These are phyloP conservation scores for Ceratobasidium sp. DNA, from an alignment of 1,284 basidiomycete species.

Conservation along the genomic window DNA sequence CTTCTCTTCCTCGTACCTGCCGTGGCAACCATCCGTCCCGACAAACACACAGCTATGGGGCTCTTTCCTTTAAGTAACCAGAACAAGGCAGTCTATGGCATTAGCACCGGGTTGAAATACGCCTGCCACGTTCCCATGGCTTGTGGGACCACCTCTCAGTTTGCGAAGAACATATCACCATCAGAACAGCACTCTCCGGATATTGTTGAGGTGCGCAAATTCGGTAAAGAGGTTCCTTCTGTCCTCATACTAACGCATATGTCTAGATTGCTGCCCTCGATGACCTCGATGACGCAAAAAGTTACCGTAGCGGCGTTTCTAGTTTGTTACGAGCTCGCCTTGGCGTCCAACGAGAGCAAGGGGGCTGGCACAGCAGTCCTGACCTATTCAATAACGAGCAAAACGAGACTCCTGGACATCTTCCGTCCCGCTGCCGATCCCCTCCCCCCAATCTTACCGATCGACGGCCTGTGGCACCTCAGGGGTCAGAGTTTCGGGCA, in stretches of 20 bases:
- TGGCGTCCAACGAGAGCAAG: not conserved
- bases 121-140: slow-evolving; percentile 21
- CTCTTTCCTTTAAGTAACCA: not conserved
- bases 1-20: not conserved
- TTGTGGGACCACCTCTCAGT: slow-evolving; percentile 1
- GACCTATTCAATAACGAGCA: not conserved
- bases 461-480: not conserved
- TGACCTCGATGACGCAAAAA: not conserved
- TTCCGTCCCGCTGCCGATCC: not conserved
- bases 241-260: not conserved
- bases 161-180: not conserved
- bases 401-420: not conserved
- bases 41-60: not conserved
- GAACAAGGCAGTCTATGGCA: slow-evolving; percentile 13
- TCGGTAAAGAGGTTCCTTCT: not conserved
- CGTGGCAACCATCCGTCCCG: not conserved
- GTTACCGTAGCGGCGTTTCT: not conserved
- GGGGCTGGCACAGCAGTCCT: not conserved
- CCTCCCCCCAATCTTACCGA: not conserved
- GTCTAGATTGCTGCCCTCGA: slow-evolving; percentile 15
- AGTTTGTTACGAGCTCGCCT: not conserved
- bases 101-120: slow-evolving; percentile 14
- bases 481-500: not conserved
- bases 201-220: not conserved
- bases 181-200: too few species aligned